Evolutionary conservation across 495 filamentous ascomycete genomes (phyloP).

Genomic region (Daldinia decipiens): DNA sequence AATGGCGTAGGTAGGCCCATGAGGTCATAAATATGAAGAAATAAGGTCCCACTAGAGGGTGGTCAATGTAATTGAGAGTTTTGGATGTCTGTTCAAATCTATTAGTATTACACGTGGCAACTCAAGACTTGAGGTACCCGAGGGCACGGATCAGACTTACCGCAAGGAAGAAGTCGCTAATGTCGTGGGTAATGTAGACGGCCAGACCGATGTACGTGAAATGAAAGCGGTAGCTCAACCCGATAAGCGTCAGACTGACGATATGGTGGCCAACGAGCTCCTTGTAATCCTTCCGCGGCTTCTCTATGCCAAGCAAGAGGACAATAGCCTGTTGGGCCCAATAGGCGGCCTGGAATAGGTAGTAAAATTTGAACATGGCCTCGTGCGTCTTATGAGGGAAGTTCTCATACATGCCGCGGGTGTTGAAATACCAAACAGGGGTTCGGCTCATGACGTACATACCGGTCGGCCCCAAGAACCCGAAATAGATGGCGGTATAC

Average conservation of each 20-base stretch:
- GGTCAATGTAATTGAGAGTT: slow-evolving; percentile 90
- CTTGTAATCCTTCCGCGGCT: slow-evolving; percentile 94
- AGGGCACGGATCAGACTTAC: slow-evolving; percentile 63
- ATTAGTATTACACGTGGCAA: slow-evolving; percentile 13
- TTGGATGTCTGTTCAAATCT: slow-evolving; percentile 77
- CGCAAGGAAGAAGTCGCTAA: slow-evolving; percentile 96
- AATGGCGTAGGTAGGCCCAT: slow-evolving; percentile 95
- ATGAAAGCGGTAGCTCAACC: slow-evolving; percentile 93
- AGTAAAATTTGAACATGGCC: slow-evolving; percentile 93
- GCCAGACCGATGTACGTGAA: slow-evolving; percentile 98
- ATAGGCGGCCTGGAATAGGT: slow-evolving; percentile 93
- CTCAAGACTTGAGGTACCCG: neutral
- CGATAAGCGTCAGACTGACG: slow-evolving; percentile 89
- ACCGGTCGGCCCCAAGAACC: slow-evolving; percentile 82
- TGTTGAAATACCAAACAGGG: slow-evolving; percentile 99
- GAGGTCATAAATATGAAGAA: slow-evolving; percentile 82
- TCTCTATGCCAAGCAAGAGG: slow-evolving; percentile 87
- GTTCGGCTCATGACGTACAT: slow-evolving; percentile 92
- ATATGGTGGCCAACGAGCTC: slow-evolving; percentile 96
- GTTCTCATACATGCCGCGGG: slow-evolving; percentile 84
- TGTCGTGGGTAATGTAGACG: slow-evolving; percentile 96
- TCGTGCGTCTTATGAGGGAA: slow-evolving; percentile 91
- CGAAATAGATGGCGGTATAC: slow-evolving; percentile 97
- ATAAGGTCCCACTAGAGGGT: slow-evolving; percentile 78
- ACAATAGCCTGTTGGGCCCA: slow-evolving; percentile 97